These are phyloP conservation scores for Stromatinia cepivora DNA, from an alignment of 2,329 filamentous ascomycete species.

Conservation along the genomic window DNA sequence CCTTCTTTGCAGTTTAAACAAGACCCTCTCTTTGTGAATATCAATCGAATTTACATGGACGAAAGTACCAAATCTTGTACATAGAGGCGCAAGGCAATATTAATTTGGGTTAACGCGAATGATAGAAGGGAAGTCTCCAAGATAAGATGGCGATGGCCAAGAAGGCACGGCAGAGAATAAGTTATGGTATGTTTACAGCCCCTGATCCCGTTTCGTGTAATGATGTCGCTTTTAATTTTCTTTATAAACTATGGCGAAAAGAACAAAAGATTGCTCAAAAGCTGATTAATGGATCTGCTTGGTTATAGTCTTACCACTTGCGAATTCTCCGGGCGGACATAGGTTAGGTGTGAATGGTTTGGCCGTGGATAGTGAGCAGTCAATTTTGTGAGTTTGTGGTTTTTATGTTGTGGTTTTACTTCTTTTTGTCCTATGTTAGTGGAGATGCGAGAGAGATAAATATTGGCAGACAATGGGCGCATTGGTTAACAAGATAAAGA, in stretches of 20 bases:
- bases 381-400: slow-evolving; percentile 66
- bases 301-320: slow-evolving; percentile 65
- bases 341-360: slow-evolving; percentile 93
- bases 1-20: background rate
- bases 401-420: background rate
- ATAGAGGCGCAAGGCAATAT: background rate
- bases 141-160: slow-evolving; percentile 54
- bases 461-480: slow-evolving; percentile 20
- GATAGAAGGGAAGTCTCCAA: background rate
- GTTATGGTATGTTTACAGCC: slow-evolving; percentile 56
- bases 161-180: slow-evolving; percentile 69
- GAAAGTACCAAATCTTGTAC: slow-evolving; percentile 1
- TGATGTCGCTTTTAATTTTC: background rate
- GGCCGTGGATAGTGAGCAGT: slow-evolving; percentile 78
- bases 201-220: background rate
- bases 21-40: background rate
- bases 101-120: background rate
- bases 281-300: background rate
- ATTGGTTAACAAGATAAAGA: slow-evolving; percentile 49
- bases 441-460: slow-evolving; percentile 2
- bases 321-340: slow-evolving; percentile 78
- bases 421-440: slow-evolving; percentile 19
- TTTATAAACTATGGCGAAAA: background rate
- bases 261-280: slow-evolving; percentile 16
- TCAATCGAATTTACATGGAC: background rate